Percentiles rank a stretch among this genome's conserved stretches.
Evolutionary conservation across 495 filamentous ascomycete genomes (phyloP).

Genomic region (Penicillium bialowiezense): DNA sequence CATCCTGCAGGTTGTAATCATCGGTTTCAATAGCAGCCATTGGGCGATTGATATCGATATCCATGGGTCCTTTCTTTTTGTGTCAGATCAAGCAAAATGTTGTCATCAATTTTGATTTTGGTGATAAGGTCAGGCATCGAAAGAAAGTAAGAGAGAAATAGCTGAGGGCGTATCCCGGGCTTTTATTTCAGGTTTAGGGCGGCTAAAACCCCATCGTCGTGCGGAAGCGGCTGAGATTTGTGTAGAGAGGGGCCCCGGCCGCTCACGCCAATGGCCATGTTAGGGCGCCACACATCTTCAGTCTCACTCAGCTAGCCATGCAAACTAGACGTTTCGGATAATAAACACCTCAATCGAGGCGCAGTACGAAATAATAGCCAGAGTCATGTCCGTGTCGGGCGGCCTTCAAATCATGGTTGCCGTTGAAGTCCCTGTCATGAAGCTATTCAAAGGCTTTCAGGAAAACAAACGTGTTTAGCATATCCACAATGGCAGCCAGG

Average conservation of each 20-base stretch:
- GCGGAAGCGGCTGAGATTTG: background rate
- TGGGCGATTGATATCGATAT: background rate
- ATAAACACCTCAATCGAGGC: background rate
- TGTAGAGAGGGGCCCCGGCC: background rate
- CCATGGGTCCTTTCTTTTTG: too few relatives aligned
- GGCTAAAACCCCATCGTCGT: background rate
- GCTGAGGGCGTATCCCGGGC: background rate
- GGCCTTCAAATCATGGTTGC: background rate
- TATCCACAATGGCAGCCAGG: too few relatives aligned
- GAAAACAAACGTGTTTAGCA: background rate
- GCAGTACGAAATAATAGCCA: too few relatives aligned
- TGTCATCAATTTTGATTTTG: too few relatives aligned
- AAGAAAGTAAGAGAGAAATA: too few relatives aligned
- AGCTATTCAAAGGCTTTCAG: background rate
- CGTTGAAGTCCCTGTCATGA: background rate
- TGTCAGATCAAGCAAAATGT: background rate
- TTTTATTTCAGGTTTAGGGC: background rate
- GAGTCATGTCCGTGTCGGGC: background rate
- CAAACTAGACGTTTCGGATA: background rate
- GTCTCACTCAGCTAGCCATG: background rate
- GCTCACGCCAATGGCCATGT: background rate
- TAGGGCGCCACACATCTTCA: background rate
- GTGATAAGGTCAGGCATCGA: too few relatives aligned
- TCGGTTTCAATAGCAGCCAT: conserved; percentile 5
- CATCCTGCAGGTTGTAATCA: conserved; percentile 21